Evolutionary conservation across 768 basidiomycete species (phyloP).

Genomic region (Lenzites betulinus): DNA sequence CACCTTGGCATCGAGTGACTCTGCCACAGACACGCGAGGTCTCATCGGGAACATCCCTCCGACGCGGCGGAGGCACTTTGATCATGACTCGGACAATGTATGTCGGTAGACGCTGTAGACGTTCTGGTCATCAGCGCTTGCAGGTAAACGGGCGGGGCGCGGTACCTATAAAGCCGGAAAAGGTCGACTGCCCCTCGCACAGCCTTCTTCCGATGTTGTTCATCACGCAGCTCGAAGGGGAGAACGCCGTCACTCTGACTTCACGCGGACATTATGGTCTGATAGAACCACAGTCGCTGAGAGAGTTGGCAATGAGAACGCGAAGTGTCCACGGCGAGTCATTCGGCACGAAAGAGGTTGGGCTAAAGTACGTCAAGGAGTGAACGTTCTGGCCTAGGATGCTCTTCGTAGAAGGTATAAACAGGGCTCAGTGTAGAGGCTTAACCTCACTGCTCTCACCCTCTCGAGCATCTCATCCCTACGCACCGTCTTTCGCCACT

Average conservation of each 20-base stretch:
- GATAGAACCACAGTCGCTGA: neutral
- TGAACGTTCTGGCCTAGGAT: neutral
- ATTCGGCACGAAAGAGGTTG: neutral
- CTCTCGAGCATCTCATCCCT: neutral
- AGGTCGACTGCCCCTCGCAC: slow-evolving; percentile 3
- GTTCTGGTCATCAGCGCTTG: neutral
- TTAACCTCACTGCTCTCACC: slow-evolving; percentile 6
- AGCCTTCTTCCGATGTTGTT: neutral
- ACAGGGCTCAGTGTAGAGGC: neutral
- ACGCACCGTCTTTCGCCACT: neutral
- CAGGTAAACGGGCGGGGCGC: neutral
- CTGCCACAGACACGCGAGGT: neutral
- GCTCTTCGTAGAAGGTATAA: neutral
- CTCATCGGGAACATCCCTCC: neutral
- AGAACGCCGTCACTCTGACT: neutral
- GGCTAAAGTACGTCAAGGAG: neutral
- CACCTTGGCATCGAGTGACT: neutral
- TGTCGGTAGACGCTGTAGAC: neutral
- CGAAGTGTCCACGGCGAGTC: slow-evolving; percentile 5
- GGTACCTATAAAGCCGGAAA: neutral
- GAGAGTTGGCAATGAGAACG: neutral
- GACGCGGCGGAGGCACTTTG: neutral
- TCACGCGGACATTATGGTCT: neutral
- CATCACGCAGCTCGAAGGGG: neutral
- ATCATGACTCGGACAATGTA: neutral